A percentile compares a stretch with the other conserved stretches of the same genome.
Evolutionary conservation across 2,329 filamentous ascomycete species (phyloP).

Genomic region (Gremmenia infestans): DNA sequence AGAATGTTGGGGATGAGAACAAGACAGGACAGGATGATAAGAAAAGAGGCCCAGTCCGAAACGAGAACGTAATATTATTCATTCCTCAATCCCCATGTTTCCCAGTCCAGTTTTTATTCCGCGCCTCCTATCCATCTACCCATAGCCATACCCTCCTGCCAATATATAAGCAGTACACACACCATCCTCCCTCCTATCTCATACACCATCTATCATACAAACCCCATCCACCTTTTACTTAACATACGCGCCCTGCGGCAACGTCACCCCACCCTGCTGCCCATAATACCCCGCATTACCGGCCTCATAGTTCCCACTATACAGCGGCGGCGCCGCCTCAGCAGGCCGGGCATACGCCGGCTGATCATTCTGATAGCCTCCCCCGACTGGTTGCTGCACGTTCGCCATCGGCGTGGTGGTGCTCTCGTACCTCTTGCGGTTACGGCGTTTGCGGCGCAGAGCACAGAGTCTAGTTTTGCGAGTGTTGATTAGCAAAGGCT

Average conservation of each 20-base stretch:
- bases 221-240: not conserved
- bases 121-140: not conserved
- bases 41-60: not conserved
- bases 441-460: constrained; percentile 1
- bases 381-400: not conserved
- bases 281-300: constrained; percentile 14
- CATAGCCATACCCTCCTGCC: not conserved
- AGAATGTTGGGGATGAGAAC: too few relatives aligned
- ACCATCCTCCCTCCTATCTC: not conserved
- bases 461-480: not conserved
- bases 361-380: constrained; percentile 1
- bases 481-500: not conserved
- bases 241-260: constrained; percentile 14
- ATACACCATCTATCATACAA: not conserved
- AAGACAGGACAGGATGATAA: too few relatives aligned
- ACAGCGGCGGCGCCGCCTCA: constrained; percentile 3
- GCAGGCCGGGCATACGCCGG: constrained; percentile 9
- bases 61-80: not conserved
- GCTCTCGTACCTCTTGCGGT: not conserved
- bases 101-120: not conserved
- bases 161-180: not conserved
- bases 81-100: not conserved
- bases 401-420: constrained; percentile 3
- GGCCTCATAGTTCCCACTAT: constrained; percentile 2
- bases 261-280: constrained; percentile 14